Evolutionary conservation across 2,329 filamentous ascomycete genomes (phyloP), one percentile per base, ranked within the genome.

Genomic region (Epichloe elymi): DNA sequence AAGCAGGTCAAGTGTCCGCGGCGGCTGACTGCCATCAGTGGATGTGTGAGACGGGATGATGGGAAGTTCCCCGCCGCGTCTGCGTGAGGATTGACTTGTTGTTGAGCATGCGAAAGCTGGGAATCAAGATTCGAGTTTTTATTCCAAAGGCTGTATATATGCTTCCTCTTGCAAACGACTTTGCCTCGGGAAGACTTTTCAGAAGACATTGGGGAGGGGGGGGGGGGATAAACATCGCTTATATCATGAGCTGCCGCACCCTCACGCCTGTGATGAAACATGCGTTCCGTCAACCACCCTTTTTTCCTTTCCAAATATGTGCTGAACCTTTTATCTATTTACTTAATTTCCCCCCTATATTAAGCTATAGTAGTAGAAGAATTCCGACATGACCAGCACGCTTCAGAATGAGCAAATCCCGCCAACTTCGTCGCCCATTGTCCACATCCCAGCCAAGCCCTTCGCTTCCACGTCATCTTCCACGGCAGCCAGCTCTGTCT

Each of bases 361-460:
- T 26, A 2, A 26, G 23, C 23, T 26, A 26, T 23, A 23, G 23
- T 23, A 23, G 23, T 5, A 14, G 11, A 46, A 46, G 20, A 15
- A 14, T 19, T 19, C 26, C n/a, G 26, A 36, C 5, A 33, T 38
- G 12, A 33, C 17, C 10, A 11, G 12, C 19, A 11, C 11, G 26
- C 20, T 15, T 51, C 23, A 80, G 54, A 77, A 78, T 51, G 71
- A 70, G 59, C 78, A 81, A 35, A 81, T 76, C 0, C 79, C 80
- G 5, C 80, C 89, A 48, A 82, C 82, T 55, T 80, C 78, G 52
- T 95, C 88, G 60, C 94, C 88, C 62, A 93, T 83, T n/a, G 82
- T 85, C 90, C 90, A 96, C 0, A 81, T 84, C 2, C 87, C 88
- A 5, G 89, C 88, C 49, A 96, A 70, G 0, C 90, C 90, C 50